Evolutionary conservation across 345 rosid species (phyloP).

Genomic region (Lepidium aucheri): DNA sequence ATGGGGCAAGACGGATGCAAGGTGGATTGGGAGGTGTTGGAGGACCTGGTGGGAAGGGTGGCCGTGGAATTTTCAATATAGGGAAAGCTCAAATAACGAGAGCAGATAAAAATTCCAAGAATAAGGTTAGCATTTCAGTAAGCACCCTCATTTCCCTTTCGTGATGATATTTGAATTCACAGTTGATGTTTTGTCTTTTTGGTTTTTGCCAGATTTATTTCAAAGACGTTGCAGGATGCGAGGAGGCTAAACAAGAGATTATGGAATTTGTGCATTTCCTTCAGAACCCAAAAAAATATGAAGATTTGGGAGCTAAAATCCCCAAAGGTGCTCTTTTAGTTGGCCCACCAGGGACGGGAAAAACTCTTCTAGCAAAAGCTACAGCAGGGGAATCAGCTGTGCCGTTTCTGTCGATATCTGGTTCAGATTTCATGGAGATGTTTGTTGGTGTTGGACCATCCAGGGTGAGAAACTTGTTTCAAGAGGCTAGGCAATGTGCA

Average conservation of each 20-base stretch:
- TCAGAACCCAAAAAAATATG: constrained; percentile 84
- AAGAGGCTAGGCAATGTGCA: constrained; percentile 91
- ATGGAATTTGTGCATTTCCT: constrained; percentile 97
- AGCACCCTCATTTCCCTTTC: background rate
- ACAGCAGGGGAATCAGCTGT: constrained; percentile 97
- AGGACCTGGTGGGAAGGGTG: constrained; percentile 73
- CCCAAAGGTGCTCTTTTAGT: constrained; percentile 95
- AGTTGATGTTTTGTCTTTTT: background rate
- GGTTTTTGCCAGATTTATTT: constrained; percentile 52
- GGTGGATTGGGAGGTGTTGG: constrained; percentile 72
- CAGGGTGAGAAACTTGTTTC: constrained; percentile 92
- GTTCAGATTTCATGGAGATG: constrained; percentile 99
- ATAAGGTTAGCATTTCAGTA: constrained; percentile 51
- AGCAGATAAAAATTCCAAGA: constrained; percentile 86
- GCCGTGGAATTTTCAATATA: constrained; percentile 86
- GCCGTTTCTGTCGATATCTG: constrained; percentile 87
- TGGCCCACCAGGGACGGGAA: constrained; percentile 97
- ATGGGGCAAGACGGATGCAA: constrained; percentile 67
- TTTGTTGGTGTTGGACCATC: constrained; percentile 99
- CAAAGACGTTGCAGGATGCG: constrained; percentile 97
- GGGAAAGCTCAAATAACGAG: constrained; percentile 86
- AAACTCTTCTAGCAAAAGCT: constrained; percentile 95
- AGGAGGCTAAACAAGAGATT: constrained; percentile 95
- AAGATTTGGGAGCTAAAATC: constrained; percentile 91
- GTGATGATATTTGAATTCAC: background rate